These are phyloP conservation scores for Suillus luteus DNA, from an alignment of 768 basidiomycete species.

Conservation along the genomic window DNA sequence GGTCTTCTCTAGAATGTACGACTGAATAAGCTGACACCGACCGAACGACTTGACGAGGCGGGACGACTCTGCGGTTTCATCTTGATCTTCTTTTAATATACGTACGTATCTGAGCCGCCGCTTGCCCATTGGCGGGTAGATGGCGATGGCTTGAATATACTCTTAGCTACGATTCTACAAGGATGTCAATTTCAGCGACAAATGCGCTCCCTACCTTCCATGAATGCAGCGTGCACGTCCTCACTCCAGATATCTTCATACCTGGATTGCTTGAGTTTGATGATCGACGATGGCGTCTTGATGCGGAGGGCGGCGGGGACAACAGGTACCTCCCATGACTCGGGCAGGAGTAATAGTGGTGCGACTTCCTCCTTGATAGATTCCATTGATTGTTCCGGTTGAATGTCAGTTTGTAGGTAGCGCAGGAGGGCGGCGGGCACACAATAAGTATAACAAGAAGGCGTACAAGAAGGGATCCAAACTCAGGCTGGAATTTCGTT, in stretches of 20 bases:
- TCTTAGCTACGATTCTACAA: slow-evolving; percentile 12
- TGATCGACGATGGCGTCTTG: neutral
- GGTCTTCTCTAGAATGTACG: slow-evolving; percentile 40
- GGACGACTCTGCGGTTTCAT: slow-evolving; percentile 13
- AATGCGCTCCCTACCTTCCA: slow-evolving; percentile 33
- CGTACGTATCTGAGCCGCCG: slow-evolving; percentile 37
- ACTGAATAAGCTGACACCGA: slow-evolving; percentile 42
- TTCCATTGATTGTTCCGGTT: slow-evolving; percentile 21
- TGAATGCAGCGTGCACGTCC: slow-evolving; percentile 38
- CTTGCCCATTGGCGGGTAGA: slow-evolving; percentile 40
- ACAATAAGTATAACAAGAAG: neutral
- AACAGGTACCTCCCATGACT: slow-evolving; percentile 7
- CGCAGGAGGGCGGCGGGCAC: slow-evolving; percentile 9
- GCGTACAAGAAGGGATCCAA: slow-evolving; percentile 9
- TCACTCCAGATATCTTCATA: slow-evolving; percentile 38
- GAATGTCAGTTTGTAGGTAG: slow-evolving; percentile 14
- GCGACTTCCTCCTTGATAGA: slow-evolving; percentile 20
- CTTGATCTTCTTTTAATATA: slow-evolving; percentile 22
- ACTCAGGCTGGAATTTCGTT: slow-evolving; percentile 7
- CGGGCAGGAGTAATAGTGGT: slow-evolving; percentile 14
- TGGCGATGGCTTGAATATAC: slow-evolving; percentile 25
- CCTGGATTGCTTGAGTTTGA: slow-evolving; percentile 32
- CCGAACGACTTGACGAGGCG: slow-evolving; percentile 34
- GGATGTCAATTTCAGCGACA: neutral
- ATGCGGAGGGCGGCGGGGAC: neutral